Conservation (phyloP, 1,139 yeast genomes). For the Geotrichum carabidarum region DNA sequence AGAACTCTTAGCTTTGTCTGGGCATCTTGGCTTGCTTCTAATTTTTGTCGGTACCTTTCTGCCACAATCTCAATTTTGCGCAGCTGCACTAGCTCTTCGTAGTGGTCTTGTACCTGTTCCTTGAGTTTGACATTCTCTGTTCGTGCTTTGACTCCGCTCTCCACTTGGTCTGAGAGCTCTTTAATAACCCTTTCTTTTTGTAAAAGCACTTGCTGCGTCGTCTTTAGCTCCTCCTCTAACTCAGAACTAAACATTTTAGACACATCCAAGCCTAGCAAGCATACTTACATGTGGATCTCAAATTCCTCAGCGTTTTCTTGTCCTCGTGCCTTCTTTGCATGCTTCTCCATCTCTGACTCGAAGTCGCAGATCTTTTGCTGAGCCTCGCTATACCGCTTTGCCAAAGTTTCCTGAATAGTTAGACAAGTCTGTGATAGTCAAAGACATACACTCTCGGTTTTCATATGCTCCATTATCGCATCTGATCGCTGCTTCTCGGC, state of each 20-base stretch:
- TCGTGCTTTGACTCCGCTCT: neutral
- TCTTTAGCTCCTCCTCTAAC: constrained; percentile 19
- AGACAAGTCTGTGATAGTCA: neutral
- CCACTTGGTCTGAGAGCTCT: constrained; percentile 14
- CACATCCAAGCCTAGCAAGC: neutral
- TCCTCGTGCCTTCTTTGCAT: neutral
- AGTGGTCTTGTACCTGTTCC: constrained; percentile 20
- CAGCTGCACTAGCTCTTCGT: constrained; percentile 17
- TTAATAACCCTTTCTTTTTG: constrained; percentile 19
- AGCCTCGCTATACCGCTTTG: neutral
- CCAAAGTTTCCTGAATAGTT: neutral
- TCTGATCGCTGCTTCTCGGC: constrained; percentile 14
- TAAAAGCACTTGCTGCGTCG: neutral
- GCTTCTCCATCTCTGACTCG: neutral
- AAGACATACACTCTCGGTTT: neutral
- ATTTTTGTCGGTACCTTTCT: constrained; percentile 23
- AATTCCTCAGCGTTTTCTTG: neutral
- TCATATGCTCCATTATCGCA: neutral
- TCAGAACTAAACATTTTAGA: constrained; percentile 13
- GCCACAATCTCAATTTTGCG: constrained; percentile 22
- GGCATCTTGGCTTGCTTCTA: constrained; percentile 21
- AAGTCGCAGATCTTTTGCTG: neutral
- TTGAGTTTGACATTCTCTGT: constrained; percentile 14
- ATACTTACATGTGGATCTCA: constrained; percentile 9
- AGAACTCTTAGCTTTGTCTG: constrained; percentile 20